Conservation (phyloP, 345 rosid species). For the Corchorus capsularis region DNA sequence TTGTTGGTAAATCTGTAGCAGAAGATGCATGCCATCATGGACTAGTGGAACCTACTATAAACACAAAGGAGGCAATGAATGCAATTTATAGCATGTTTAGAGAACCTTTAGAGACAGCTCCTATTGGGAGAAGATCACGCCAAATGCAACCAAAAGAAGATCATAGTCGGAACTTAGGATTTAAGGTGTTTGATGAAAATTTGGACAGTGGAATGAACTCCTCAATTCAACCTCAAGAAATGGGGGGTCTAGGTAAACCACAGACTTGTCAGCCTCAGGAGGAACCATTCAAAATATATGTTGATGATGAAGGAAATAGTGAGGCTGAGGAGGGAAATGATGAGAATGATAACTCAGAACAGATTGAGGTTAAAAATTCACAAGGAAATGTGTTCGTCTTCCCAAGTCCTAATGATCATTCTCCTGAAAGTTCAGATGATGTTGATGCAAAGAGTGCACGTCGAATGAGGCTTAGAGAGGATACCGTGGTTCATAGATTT, state of each 20-base stretch:
- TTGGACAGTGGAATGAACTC: constrained; percentile 27
- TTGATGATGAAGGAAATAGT: constrained; percentile 58
- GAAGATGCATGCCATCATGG: constrained; percentile 89
- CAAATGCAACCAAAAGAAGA: constrained; percentile 44
- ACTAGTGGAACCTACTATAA: constrained; percentile 83
- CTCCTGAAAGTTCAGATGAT: constrained; percentile 59
- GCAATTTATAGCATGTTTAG: constrained; percentile 80
- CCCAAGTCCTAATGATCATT: constrained; percentile 57
- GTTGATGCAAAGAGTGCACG: constrained; percentile 39
- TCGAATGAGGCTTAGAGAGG: constrained; percentile 66
- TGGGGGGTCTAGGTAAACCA: constrained; percentile 29
- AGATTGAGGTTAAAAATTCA: constrained; percentile 25
- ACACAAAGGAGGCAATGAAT: constrained; percentile 86
- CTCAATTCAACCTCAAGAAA: constrained; percentile 26
- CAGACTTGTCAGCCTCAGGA: constrained; percentile 33
- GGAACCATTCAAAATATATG: constrained; percentile 55
- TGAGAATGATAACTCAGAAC: constrained; percentile 30
- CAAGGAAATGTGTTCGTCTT: constrained; percentile 53
- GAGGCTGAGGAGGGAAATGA: constrained; percentile 36
- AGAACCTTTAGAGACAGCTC: constrained; percentile 74
- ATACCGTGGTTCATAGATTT: constrained; percentile 80
- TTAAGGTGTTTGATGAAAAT: constrained; percentile 61
- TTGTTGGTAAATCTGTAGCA: constrained; percentile 70
- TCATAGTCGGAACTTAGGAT: constrained; percentile 34
- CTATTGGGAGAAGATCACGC: constrained; percentile 46